Evolutionary conservation across 2,329 filamentous ascomycete species (phyloP), one percentile per base, ranked within the genome.

Genomic region (Talaromyces amestolkiae): DNA sequence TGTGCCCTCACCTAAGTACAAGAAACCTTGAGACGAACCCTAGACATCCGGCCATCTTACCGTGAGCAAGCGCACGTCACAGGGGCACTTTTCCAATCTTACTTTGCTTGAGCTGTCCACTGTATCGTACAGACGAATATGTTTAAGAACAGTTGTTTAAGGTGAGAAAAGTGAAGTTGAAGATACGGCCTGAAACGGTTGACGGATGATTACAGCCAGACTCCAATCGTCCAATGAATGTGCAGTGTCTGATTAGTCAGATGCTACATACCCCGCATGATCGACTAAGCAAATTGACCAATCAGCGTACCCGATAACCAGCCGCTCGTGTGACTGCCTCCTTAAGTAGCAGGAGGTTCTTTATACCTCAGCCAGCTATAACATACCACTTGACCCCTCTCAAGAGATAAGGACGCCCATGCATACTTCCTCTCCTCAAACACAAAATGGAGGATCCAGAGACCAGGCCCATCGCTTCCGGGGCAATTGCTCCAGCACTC

Each of bases 371-470:
- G 15, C 17, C 7, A 53, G 27, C 49, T 33, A 35, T 19, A 37
- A 37, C 9, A 24, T 39, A 31, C 2, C 53, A 37, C 3, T 37
- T 11, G 35, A 10, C 49, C 9, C 33, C 10, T 39, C 33, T 39
- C 3, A 5, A 39, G 33, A 56, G 53, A 56, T 56, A 56, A 39
- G 53, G 51, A 37, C 33, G 11, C n/a, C 37, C 53, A 56, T 37
- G 31, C 31, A 31, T n/a, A 11, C 22, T 1, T 27, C 19, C 49
- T 33, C 15, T 19, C n/a, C 35, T 27, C 31, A 31, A 37, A 24
- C 51, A 33, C 31, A 65, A 15, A 1, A 66, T 63, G 64, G 60
- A 56, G 13, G 60, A 66, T 27, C 41, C 64, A 11, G 53, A 66
- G n/a, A 53, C 35, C 35, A 63, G 43, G 35, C 39, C 41, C 33